Base-by-base conservation (phyloP, 2,329 filamentous ascomycete genomes). In the Aureobasidium zeae region DNA sequence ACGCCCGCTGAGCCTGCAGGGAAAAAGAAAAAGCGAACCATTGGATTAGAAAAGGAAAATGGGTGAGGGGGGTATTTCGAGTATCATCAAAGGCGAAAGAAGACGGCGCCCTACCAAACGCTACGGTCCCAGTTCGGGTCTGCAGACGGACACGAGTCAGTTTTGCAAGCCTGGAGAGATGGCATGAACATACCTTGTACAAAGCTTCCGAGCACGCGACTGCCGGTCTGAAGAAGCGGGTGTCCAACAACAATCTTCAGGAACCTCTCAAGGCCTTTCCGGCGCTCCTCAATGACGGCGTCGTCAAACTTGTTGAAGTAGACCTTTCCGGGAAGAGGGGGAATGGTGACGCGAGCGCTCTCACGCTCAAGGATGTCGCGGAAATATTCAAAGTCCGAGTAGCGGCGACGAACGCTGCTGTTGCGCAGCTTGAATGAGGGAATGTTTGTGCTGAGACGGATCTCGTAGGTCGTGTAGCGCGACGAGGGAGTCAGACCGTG, bases 321-420 rank as follows among this genome's bases (percentile, higher is more conserved):
- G 45, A 98, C 91, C 68, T 96, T 98, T 39, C 91, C 91, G 0
- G 91, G 91, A 51, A 98, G 70, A 4, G 91, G 89, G 0, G 91
- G 91, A 58, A 98, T 98, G 16, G 87, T 94, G 47, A 98, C 91
- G 52, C 89, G 78, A 47, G 88, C 88, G 56, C 79, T 85, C 69
- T 98, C 91, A 55, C 91, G 81, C 76, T 98, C 91, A 48, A 98
- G 77, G 51, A 96, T 94, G 65, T 98, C 91, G 61, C 91, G 85
- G 66, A 98, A 98, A 69, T 94, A 89, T 69, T 98, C 91, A 63
- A 98, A 98, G 66, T 98, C 91, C 46, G 83, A 91, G 72, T 98
- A 98, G 41, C 91, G 86, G 50, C 91, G 81, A 54, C 88, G 86
- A 50, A 98, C 91, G 54, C 80, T 78, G 52, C 81, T 87, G 62